Evolutionary conservation across 1,139 yeast species (phyloP).

Genomic region (Eremothecium cymbalariae): DNA sequence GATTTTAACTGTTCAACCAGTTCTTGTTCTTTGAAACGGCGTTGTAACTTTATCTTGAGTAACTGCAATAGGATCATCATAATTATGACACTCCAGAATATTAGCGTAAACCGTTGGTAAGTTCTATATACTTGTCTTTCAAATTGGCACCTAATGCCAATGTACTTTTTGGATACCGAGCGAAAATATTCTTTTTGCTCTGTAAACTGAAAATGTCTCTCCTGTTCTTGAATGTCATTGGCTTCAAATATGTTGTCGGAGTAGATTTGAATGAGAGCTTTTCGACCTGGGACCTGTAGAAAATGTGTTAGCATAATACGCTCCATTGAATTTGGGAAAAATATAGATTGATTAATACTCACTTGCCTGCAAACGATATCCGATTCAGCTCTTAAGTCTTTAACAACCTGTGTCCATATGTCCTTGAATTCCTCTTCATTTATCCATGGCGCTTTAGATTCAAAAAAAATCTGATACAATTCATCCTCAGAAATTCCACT

Average conservation of each 20-base stretch:
- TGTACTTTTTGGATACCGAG: conserved; percentile 63
- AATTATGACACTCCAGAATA: conserved; percentile 31
- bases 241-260: conserved; percentile 27
- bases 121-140: conserved; percentile 48
- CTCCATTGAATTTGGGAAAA: conserved; percentile 1
- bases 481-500: conserved; percentile 50
- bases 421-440: conserved; percentile 71
- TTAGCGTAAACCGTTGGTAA: conserved; percentile 37
- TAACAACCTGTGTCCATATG: conserved; percentile 62
- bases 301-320: conserved; percentile 24
- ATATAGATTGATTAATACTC: conserved; percentile 23
- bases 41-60: conserved; percentile 34
- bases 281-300: conserved; percentile 28
- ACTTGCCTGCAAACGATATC: conserved; percentile 86
- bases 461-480: conserved; percentile 50
- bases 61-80: conserved; percentile 24
- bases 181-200: conserved; percentile 46
- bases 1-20: conserved; percentile 30
- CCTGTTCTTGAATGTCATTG: conserved; percentile 33
- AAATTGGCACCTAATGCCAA: conserved; percentile 53
- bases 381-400: conserved; percentile 60
- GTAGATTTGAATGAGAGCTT: conserved; percentile 23
- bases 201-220: conserved; percentile 32
- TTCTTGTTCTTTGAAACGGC: conserved; percentile 36
- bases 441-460: conserved; percentile 46